Evolutionary conservation across 768 basidiomycete species (phyloP).

Genomic region (Boletus vinaceobasis): DNA sequence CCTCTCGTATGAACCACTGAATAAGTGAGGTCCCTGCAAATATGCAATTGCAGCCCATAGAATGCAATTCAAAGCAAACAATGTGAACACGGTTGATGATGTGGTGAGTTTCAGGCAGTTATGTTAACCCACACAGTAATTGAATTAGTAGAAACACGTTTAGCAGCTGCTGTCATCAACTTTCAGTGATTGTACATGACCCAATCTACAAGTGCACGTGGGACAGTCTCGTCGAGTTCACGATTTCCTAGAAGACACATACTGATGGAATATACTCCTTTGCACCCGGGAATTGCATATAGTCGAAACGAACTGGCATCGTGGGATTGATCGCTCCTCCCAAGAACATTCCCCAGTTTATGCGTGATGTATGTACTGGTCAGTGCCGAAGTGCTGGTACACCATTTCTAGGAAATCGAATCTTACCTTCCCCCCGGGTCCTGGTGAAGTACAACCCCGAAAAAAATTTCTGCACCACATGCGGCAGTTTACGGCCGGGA

Average conservation of each 20-base stretch:
- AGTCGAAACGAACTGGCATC: slow-evolving; percentile 27
- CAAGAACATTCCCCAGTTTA: slow-evolving; percentile 24
- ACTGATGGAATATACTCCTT: slow-evolving; percentile 1
- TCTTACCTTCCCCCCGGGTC: slow-evolving; percentile 21
- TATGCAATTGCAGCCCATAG: too few relatives aligned
- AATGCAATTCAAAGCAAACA: too few relatives aligned
- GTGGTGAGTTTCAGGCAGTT: too few relatives aligned
- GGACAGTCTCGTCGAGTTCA: neutral
- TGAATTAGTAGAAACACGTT: neutral
- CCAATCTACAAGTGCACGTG: slow-evolving; percentile 4
- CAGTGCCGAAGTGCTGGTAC: neutral
- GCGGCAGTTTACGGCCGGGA: neutral
- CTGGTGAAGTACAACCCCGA: slow-evolving; percentile 25
- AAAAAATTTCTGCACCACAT: neutral
- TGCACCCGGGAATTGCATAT: slow-evolving; percentile 17
- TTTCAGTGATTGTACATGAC: slow-evolving; percentile 24
- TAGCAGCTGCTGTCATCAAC: slow-evolving; percentile 19
- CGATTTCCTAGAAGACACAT: neutral
- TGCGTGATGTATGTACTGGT: slow-evolving; percentile 18
- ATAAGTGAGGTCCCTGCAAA: too few relatives aligned
- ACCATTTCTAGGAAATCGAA: neutral
- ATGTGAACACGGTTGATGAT: too few relatives aligned
- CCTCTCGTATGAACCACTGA: too few relatives aligned
- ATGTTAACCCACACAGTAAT: too few relatives aligned
- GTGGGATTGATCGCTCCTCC: slow-evolving; percentile 31